A percentile compares a stretch with the other conserved stretches of the same genome.
phyloP scores from a whole-genome alignment of 2,329 filamentous ascomycete species.

The Monilinia fructigena region DNA sequence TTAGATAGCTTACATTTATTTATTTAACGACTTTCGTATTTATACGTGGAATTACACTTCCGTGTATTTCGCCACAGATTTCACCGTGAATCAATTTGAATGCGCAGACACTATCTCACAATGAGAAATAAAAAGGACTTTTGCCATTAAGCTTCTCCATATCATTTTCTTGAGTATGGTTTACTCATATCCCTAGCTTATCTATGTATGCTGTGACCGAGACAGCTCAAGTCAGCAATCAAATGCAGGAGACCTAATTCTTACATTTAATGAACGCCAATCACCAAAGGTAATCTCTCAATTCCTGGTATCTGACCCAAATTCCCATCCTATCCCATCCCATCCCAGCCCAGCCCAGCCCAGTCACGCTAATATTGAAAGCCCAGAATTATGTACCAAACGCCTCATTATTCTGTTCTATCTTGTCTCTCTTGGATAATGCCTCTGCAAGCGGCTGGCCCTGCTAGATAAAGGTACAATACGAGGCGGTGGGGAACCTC shows the following conservation, averaged over 20 bases:
- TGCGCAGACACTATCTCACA: neutral
- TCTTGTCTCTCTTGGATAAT: slow-evolving; percentile 26
- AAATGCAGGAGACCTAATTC: neutral
- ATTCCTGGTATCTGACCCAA: slow-evolving; percentile 10
- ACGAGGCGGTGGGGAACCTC: slow-evolving; percentile 34
- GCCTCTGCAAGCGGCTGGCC: slow-evolving; percentile 27
- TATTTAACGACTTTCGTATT: neutral
- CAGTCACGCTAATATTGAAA: slow-evolving; percentile 19
- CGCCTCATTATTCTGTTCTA: slow-evolving; percentile 14
- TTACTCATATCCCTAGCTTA: neutral
- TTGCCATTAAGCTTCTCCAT: neutral
- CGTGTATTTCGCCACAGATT: neutral
- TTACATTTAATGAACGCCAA: slow-evolving; percentile 12
- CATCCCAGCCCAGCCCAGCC: neutral
- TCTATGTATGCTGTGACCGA: neutral
- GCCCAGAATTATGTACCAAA: slow-evolving; percentile 14
- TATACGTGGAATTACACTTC: neutral
- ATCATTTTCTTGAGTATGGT: neutral
- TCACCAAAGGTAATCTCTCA: neutral
- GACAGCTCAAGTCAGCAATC: slow-evolving; percentile 4
- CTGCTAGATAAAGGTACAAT: slow-evolving; percentile 32
- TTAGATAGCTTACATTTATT: too few species aligned
- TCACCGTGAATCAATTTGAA: neutral
- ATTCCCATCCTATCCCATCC: slow-evolving; percentile 8
- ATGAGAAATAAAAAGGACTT: neutral